A percentile compares a stretch with the other conserved stretches of the same genome.
Evolutionary conservation across 2,329 filamentous ascomycete species (phyloP).

Genomic region (Raffaelea albimanens): DNA sequence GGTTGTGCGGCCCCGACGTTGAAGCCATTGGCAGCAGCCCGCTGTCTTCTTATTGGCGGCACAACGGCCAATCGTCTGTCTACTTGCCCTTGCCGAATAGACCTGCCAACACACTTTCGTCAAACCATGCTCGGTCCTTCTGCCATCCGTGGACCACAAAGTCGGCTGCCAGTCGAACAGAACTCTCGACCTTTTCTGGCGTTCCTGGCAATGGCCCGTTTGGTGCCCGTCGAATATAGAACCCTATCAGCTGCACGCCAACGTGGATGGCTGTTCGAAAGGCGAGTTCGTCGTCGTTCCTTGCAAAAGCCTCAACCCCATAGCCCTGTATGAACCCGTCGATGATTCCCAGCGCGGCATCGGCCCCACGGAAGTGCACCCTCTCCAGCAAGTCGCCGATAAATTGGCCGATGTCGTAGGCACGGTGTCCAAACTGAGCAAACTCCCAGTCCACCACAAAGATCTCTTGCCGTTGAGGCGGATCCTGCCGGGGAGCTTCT

Average conservation of each 20-base stretch:
- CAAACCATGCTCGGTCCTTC: constrained; percentile 12
- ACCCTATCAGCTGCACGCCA: constrained; percentile 27
- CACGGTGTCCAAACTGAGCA: constrained; percentile 25
- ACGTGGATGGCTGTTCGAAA: constrained; percentile 29
- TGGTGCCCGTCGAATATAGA: constrained; percentile 13
- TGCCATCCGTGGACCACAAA: constrained; percentile 13
- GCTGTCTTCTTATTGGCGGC: not conserved
- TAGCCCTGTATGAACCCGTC: constrained; percentile 27
- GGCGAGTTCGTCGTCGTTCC: constrained; percentile 21
- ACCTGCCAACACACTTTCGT: constrained; percentile 7
- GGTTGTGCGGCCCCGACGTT: no score
- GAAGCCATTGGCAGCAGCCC: no score
- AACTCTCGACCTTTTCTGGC: constrained; percentile 4
- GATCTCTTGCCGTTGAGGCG: constrained; percentile 14
- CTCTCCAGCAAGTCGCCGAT: constrained; percentile 30
- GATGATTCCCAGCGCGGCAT: constrained; percentile 20
- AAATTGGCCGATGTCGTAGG: constrained; percentile 30
- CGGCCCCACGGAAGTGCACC: constrained; percentile 23
- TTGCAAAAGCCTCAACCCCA: constrained; percentile 13
- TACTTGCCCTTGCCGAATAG: constrained; percentile 5
- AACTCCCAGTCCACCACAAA: constrained; percentile 35
- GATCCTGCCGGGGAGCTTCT: not conserved
- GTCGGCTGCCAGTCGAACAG: constrained; percentile 10
- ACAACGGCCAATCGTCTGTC: not conserved
- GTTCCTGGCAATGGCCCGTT: constrained; percentile 1